Evolutionary conservation across 179 eudicot genomes (phyloP), one percentile per base, ranked within the genome.

Genomic region (Amaranthus tricolor): DNA sequence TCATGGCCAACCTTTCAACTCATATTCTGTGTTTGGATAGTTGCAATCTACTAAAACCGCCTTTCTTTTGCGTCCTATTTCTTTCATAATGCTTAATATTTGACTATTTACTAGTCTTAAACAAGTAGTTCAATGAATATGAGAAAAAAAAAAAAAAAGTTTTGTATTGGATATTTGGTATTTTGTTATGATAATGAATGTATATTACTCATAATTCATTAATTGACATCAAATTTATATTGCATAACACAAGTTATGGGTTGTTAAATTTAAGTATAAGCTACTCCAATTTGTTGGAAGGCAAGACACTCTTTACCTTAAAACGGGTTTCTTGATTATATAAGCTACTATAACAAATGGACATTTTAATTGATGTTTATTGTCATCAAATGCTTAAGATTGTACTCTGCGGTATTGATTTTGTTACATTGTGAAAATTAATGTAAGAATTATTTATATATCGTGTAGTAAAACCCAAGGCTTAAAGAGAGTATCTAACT

Each of bases 41-140:
- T 85, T 86, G 88, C 89, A 85, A 13, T 91, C 93, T 8, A 83
- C 91, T 64, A 89, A 74, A 64, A 89, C 85, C 0, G 91, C 93
- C 77, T 81, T 43, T 72, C 79, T 87, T 72, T 84, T 87, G 54
- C 70, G 68, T 54, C 78, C 76, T 17, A 58, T 8, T 67, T 19
- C 65, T 40, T 50, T 44, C 74, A 68, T 60, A 45, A 76, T 5
- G 49, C 24, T 24, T n/a, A 16, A 17, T 44, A 60, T n/a, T n/a
- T n/a, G 10, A 63, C 5, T 14, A 66, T 2, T 31, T 31, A 31
- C 40, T 31, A 20, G 19, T 45, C n/a, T n/a, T n/a, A 4, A 60
- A 60, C 15, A 21, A 8, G 43, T 60, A 7, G 5, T 20, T 20
- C 5, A 31, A 31, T 2, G 40, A 10, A 21, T 10, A 60, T 60